Evolutionary conservation across 257 asterid species (phyloP).

Genomic region (Plantago major): DNA sequence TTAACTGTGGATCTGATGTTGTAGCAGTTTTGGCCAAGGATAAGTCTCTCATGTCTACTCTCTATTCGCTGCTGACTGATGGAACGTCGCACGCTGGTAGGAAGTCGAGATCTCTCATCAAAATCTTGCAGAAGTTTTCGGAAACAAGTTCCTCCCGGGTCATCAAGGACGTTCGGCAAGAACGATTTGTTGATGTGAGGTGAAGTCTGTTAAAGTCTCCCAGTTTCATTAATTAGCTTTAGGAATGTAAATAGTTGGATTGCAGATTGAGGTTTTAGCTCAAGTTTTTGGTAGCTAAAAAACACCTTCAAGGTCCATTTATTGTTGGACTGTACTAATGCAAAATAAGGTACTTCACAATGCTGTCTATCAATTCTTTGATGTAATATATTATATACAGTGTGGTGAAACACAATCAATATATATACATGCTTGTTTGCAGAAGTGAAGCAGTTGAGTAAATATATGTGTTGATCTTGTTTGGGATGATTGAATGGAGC

Average conservation of each 20-base stretch:
- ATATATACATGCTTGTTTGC: background rate
- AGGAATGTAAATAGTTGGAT: slow-evolving; percentile 10
- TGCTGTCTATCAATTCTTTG: too few species aligned
- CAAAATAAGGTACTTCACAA: too few species aligned
- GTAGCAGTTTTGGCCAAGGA: slow-evolving; percentile 42
- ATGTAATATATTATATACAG: slow-evolving; percentile 13
- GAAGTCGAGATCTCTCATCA: slow-evolving; percentile 51
- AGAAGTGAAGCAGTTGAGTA: background rate
- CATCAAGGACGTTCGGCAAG: slow-evolving; percentile 35
- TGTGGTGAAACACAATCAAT: slow-evolving; percentile 1
- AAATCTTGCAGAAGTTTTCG: slow-evolving; percentile 48
- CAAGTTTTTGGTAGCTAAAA: slow-evolving; percentile 37
- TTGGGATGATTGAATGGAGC: too few species aligned
- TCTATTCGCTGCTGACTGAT: slow-evolving; percentile 47
- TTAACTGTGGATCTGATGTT: slow-evolving; percentile 53
- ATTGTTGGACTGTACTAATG: slow-evolving; percentile 9
- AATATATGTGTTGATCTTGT: background rate
- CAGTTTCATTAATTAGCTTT: background rate
- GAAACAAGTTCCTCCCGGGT: slow-evolving; percentile 37
- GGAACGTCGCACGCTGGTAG: slow-evolving; percentile 56
- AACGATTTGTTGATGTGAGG: slow-evolving; percentile 37
- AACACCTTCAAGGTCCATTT: slow-evolving; percentile 18
- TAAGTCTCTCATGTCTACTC: slow-evolving; percentile 39
- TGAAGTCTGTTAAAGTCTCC: slow-evolving; percentile 16
- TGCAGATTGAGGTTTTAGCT: slow-evolving; percentile 25